Evolutionary conservation across 2,329 filamentous ascomycete genomes (phyloP).

Genomic region (Aspergillaceae sp.): DNA sequence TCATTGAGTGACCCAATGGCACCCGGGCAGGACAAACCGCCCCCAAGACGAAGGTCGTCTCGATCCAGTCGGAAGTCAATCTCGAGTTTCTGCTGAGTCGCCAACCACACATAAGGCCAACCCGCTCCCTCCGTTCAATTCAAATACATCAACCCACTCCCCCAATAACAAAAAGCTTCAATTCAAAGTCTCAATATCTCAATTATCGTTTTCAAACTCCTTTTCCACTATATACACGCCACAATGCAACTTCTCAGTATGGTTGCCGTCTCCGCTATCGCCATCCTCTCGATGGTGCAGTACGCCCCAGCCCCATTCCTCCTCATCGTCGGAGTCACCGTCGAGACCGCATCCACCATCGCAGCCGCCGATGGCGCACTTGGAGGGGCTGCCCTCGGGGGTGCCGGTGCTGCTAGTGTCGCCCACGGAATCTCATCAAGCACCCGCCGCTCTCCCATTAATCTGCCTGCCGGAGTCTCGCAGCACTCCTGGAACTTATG

Average conservation of each 20-base stretch:
- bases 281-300: constrained; percentile 3
- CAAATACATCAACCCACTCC: too few relatives aligned
- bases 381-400: neutral
- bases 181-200: neutral
- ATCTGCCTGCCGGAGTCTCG: constrained; percentile 3
- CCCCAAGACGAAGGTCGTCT: too few relatives aligned
- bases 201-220: neutral
- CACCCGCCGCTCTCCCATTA: neutral
- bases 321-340: neutral
- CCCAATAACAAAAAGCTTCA: too few relatives aligned
- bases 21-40: too few relatives aligned
- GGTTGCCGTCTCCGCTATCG: neutral
- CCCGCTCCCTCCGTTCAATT: too few relatives aligned
- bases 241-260: constrained; percentile 1
- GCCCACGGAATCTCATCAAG: neutral
- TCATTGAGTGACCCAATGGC: too few relatives aligned
- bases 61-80: too few relatives aligned
- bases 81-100: too few relatives aligned
- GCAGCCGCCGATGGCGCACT: constrained; percentile 1
- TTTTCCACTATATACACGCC: neutral
- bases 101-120: too few relatives aligned
- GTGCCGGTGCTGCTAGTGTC: constrained; percentile 2
- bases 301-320: constrained; percentile 3
- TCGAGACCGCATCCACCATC: neutral
- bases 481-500: constrained; percentile 4